Evolutionary conservation across 108 stramenopile genomes (phyloP), one percentile per base, ranked within the genome.

Genomic region (Cafeteria roenbergensis): DNA sequence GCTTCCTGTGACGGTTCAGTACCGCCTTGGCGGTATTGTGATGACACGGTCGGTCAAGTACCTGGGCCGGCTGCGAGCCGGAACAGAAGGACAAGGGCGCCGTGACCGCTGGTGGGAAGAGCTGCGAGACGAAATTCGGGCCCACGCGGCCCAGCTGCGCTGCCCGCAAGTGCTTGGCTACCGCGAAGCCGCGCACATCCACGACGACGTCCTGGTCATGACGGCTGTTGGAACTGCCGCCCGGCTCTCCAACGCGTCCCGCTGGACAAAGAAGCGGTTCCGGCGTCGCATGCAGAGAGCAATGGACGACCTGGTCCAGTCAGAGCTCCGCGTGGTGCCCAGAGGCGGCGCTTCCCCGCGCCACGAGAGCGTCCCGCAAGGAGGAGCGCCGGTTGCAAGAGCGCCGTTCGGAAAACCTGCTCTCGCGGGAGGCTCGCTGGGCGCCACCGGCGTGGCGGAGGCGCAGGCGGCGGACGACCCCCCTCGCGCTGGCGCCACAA

Each of bases 101-200:
- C 64, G 91, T 38, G 93, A 94, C 65, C 83, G 85, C 0, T 97
- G 95, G 95, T 97, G 95, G 95, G 75, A 71, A 20, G 95, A 97
- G 73, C 76, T 97, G 25, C 74, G 95, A n/a, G 91, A 88, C 55
- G 95, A 97, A 75, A 82, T 97, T 35, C 68, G 86, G 48, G 82
- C 87, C 24, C 92, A 96, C 74, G 95, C 95, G 14, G 76, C 77
- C 65, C 83, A 86, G 27, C 73, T 97, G 32, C 87, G 92, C 67
- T 97, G 95, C 72, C 77, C 75, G 21, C 88, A 91, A 75, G 89
- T 97, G 0, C 75, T 94, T 63, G 95, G 92, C 34, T 97, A 97
- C 67, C 63, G 68, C 3, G 95, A 97, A 73, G 83, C 85, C 9
- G 88, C 85, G 20, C 89, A 88, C 1, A 92, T 97, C 66, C 87